These are phyloP conservation scores for Myriosclerotinia scirpicola DNA, from an alignment of 2,329 filamentous ascomycete species.

Conservation along the genomic window DNA sequence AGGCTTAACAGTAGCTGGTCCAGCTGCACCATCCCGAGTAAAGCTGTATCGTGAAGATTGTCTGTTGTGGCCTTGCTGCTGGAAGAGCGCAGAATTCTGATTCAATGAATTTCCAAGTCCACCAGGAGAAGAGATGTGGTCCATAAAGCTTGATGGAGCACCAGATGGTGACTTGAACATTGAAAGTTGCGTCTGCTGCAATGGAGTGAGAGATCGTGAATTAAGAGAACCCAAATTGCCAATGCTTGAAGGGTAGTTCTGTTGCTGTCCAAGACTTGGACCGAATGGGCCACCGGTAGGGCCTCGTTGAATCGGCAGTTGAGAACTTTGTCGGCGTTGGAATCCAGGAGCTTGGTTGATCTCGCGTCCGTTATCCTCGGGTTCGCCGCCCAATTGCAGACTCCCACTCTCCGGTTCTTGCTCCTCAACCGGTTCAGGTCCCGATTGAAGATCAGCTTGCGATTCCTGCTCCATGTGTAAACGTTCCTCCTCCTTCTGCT, in stretches of 20 bases:
- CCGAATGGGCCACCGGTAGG: constrained; percentile 54
- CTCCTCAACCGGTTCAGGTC: constrained; percentile 56
- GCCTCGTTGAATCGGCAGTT: constrained; percentile 73
- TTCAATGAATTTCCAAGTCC: constrained; percentile 50
- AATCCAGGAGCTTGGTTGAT: constrained; percentile 46
- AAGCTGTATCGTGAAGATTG: constrained; percentile 89
- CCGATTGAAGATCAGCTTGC: constrained; percentile 52
- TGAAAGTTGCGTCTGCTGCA: constrained; percentile 71
- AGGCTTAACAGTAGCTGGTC: constrained; percentile 66
- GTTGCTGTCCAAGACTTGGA: constrained; percentile 47
- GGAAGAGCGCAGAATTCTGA: constrained; percentile 52
- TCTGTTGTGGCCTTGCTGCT: constrained; percentile 70
- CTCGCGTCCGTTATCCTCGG: constrained; percentile 65
- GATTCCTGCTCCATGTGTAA: constrained; percentile 54
- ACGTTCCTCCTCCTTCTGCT: constrained; percentile 56
- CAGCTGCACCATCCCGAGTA: constrained; percentile 68
- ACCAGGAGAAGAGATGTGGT: constrained; percentile 54
- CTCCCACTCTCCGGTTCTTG: constrained; percentile 80
- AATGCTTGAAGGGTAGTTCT: constrained; percentile 49
- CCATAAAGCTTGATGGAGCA: constrained; percentile 50
- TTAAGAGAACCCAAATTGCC: constrained; percentile 60
- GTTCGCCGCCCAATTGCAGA: constrained; percentile 86
- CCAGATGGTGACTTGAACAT: constrained; percentile 47
- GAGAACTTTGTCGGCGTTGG: constrained; percentile 65
- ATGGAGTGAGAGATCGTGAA: constrained; percentile 73